phyloP scores from a whole-genome alignment of 345 rosid genomes.

The Alliaria petiolata region DNA sequence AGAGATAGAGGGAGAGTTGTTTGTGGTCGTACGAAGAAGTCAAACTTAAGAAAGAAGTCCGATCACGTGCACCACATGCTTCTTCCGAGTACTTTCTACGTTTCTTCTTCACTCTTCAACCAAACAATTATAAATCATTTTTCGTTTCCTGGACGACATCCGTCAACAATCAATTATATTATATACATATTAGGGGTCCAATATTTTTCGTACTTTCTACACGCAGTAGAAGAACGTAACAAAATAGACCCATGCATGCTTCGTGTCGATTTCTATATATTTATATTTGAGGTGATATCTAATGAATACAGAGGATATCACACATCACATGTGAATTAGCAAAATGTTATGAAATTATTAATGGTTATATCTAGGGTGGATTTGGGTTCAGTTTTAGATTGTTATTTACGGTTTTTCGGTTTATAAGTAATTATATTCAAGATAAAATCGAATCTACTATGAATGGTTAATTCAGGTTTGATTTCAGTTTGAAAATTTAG shows the following conservation, averaged over 20 bases:
- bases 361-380: not conserved
- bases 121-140: not conserved
- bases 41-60: constrained; percentile 1
- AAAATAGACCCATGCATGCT: constrained; percentile 1
- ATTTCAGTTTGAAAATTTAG: no score
- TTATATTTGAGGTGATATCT: not conserved
- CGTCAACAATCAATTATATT: not conserved
- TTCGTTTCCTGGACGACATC: not conserved
- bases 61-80: constrained; percentile 28
- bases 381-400: no score
- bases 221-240: not conserved
- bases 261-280: constrained; percentile 2
- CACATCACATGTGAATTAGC: not conserved
- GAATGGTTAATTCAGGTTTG: no score
- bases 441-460: no score
- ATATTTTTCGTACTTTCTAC: not conserved
- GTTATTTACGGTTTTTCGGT: no score
- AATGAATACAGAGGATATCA: not conserved
- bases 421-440: no score
- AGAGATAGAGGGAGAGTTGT: not conserved
- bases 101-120: constrained; percentile 19
- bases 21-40: constrained; percentile 15
- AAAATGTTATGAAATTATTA: not conserved
- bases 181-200: not conserved
- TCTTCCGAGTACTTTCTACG: constrained; percentile 21